phyloP scores from a whole-genome alignment of 192 early-diverging fungal genomes.

The Geosiphon pyriformis region DNA sequence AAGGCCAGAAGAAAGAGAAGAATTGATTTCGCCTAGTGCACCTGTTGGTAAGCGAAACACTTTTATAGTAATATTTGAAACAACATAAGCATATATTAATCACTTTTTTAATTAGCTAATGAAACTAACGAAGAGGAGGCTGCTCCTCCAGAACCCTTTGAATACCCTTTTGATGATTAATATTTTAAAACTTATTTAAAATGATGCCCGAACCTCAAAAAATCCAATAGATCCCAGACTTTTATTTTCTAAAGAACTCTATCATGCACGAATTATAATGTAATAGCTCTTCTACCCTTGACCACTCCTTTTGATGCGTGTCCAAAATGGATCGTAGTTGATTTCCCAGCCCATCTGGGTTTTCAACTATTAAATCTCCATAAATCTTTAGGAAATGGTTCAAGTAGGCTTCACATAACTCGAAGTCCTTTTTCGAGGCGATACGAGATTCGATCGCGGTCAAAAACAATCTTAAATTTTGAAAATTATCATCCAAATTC shows the following conservation, averaged over 20 bases:
- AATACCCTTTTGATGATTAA: constrained; percentile 71
- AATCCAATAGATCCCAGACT: background rate
- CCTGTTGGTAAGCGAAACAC: constrained; percentile 26
- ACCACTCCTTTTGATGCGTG: constrained; percentile 50
- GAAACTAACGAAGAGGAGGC: constrained; percentile 52
- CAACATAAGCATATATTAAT: constrained; percentile 16
- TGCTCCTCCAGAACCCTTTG: constrained; percentile 73
- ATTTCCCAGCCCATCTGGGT: constrained; percentile 36
- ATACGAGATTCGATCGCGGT: constrained; percentile 57
- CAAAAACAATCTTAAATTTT: constrained; percentile 61
- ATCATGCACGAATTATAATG: constrained; percentile 57
- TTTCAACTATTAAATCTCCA: constrained; percentile 67
- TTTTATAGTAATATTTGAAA: background rate
- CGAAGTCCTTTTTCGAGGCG: constrained; percentile 72
- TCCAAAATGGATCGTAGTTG: constrained; percentile 30
- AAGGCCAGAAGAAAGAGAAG: constrained; percentile 71
- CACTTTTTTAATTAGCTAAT: background rate
- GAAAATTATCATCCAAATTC: constrained; percentile 58
- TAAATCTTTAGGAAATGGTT: constrained; percentile 76
- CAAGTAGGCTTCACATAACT: constrained; percentile 76
- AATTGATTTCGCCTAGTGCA: constrained; percentile 61
- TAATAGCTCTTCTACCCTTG: constrained; percentile 53
- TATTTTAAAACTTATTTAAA: background rate
- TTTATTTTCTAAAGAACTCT: constrained; percentile 49
- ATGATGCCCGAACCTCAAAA: background rate